Percentiles rank a stretch among this genome's conserved stretches.
These are phyloP conservation scores for Bretschneidera sinensis DNA, from an alignment of 345 rosid species.

Conservation along the genomic window DNA sequence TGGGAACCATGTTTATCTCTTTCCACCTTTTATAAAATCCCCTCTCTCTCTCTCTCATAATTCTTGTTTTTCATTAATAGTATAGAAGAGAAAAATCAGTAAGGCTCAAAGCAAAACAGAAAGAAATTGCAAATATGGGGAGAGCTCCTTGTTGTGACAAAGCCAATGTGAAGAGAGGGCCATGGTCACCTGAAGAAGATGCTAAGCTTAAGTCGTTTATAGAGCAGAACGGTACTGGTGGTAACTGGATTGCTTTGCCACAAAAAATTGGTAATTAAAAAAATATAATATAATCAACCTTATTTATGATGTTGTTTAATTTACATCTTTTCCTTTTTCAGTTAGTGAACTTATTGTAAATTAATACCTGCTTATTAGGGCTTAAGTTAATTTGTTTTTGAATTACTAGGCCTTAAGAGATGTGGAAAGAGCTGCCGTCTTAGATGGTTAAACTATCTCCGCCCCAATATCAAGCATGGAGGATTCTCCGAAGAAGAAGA, in stretches of 20 bases:
- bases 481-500: conserved; percentile 70
- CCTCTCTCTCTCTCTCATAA: conserved; percentile 30
- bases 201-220: conserved; percentile 63
- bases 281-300: neutral
- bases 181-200: conserved; percentile 93
- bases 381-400: neutral
- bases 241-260: conserved; percentile 84
- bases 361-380: too few species aligned
- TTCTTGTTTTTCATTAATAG: conserved; percentile 14
- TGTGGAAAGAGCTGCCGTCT: conserved; percentile 75
- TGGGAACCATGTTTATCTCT: conserved; percentile 21
- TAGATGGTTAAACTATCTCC: conserved; percentile 64
- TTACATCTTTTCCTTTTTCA: neutral
- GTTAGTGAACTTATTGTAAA: neutral
- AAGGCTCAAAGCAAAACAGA: conserved; percentile 12
- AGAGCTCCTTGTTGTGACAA: conserved; percentile 94
- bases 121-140: conserved; percentile 46
- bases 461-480: conserved; percentile 63
- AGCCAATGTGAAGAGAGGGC: conserved; percentile 79
- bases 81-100: conserved; percentile 10
- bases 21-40: conserved; percentile 5
- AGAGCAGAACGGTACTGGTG: conserved; percentile 63
- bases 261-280: conserved; percentile 52
- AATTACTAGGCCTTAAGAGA: conserved; percentile 49
- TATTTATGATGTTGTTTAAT: neutral